Percentiles rank a stretch among this genome's conserved stretches.
Evolutionary conservation across 208 protist species (phyloP).

Genomic region (Balamuthia mandrillaris): DNA sequence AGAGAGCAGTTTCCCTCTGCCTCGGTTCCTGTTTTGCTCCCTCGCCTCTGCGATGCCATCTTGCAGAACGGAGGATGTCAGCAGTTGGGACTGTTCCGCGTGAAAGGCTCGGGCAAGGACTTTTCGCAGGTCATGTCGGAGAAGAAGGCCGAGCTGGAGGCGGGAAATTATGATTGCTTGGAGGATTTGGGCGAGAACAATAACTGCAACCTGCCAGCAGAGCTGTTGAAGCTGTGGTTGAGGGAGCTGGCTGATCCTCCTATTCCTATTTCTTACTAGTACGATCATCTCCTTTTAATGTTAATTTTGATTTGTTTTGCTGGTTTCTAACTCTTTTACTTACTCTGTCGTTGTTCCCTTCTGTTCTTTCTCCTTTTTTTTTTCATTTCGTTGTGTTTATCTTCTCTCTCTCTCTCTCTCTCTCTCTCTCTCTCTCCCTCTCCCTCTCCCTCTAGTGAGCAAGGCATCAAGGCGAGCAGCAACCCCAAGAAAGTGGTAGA

Average conservation of each 20-base stretch:
- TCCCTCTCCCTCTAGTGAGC: neutral
- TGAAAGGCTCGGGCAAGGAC: no score
- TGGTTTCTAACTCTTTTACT: no score
- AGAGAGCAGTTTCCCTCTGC: neutral
- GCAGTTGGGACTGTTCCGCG: neutral
- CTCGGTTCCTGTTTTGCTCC: neutral
- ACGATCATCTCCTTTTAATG: neutral
- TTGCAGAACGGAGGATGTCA: neutral
- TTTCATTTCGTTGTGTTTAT: neutral
- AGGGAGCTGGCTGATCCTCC: neutral
- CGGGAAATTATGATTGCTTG: no score
- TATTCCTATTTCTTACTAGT: neutral
- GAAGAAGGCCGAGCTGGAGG: no score
- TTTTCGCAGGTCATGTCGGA: no score
- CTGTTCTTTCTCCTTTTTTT: neutral
- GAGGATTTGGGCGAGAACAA: neutral
- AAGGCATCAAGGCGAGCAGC: neutral
- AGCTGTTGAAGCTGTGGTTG: constrained; percentile 14
- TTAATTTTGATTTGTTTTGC: neutral
- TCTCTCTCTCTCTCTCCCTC: no score
- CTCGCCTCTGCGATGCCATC: neutral
- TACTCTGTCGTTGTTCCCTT: neutral
- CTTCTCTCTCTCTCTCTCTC: no score
- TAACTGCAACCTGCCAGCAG: constrained; percentile 8
- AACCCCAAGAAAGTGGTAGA: neutral